Evolutionary conservation across 805 yeast species (phyloP), one percentile per base, ranked within the genome.

Genomic region (Ogataea trehaloabstinens): DNA sequence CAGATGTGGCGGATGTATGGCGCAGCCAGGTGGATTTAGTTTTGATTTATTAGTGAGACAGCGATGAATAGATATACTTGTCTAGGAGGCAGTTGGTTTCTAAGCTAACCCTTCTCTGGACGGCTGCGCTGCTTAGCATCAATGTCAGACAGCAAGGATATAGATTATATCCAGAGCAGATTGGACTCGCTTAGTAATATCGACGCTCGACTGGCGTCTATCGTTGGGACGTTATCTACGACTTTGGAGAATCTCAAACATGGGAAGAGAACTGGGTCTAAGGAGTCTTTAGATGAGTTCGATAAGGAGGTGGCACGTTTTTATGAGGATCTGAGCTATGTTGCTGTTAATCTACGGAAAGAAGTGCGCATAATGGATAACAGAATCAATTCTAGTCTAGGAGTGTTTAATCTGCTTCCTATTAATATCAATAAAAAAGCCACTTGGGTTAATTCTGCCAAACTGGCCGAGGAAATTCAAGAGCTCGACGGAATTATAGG

Each of bases 401-500:
- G 40, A 16, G 48, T 40, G 15, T 40, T 51, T 12, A 49, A 74
- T 64, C 73, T 85, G 28, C 65, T 85, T 19, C 93, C 95, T 1
- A 72, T 84, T 3, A 70, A 73, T 29, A 75, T 85, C 18, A 83
- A 81, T 36, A 80, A 80, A 46, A 82, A 82, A 63, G 86, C 88
- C 24, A 76, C 85, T 4, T 71, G 75, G 64, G 71, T 82, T 20
- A 88, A 89, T 2, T 64, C 66, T 28, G 71, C 66, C 46, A 82
- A 83, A 55, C 64, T 83, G 35, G 61, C 66, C 7, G 71, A 69
- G 31, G 79, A 78, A 49, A 43, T 79, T 37, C 49, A 51, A 12
- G 54, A 52, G 4, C 38, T 70, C 35, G 62, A 64, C 25, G 31
- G 46, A n/a, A 43, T 66, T 10, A 35, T 63, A 15, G n/a, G n/a